These are phyloP conservation scores for Quercus tomentella DNA, from an alignment of 331 rosid genomes.

Conservation along the genomic window DNA sequence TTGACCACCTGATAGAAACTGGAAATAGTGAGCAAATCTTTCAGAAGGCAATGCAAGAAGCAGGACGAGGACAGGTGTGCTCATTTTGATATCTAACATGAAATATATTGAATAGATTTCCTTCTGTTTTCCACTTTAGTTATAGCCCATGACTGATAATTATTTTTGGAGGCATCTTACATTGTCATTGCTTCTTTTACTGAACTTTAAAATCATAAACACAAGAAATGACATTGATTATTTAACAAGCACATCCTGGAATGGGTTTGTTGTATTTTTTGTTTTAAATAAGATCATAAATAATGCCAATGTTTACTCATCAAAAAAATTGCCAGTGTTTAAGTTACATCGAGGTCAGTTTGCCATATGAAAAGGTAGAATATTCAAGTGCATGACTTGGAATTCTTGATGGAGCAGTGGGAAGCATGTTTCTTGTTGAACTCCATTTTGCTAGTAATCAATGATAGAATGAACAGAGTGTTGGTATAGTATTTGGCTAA, in stretches of 20 bases:
- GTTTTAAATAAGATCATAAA: neutral
- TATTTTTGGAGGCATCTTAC: no score
- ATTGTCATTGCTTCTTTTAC: neutral
- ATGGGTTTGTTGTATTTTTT: neutral
- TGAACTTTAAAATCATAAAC: neutral
- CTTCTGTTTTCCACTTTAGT: neutral
- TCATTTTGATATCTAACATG: conserved; percentile 7
- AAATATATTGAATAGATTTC: neutral
- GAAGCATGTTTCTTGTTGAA: neutral
- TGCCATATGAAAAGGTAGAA: neutral
- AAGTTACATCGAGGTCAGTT: neutral
- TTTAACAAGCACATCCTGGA: neutral
- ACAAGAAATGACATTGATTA: neutral
- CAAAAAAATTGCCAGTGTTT: neutral
- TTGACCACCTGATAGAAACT: conserved; percentile 90
- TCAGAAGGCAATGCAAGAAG: conserved; percentile 80
- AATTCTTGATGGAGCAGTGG: neutral
- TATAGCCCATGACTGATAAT: no score
- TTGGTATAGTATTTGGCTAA: neutral
- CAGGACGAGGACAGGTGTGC: conserved; percentile 89
- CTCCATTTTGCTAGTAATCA: neutral
- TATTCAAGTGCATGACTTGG: neutral
- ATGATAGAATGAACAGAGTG: neutral
- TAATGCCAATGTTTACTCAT: neutral
- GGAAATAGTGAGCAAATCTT: conserved; percentile 97